Conservation (phyloP, 2,329 filamentous ascomycete species). For the Akanthomyces uredinophilus region DNA sequence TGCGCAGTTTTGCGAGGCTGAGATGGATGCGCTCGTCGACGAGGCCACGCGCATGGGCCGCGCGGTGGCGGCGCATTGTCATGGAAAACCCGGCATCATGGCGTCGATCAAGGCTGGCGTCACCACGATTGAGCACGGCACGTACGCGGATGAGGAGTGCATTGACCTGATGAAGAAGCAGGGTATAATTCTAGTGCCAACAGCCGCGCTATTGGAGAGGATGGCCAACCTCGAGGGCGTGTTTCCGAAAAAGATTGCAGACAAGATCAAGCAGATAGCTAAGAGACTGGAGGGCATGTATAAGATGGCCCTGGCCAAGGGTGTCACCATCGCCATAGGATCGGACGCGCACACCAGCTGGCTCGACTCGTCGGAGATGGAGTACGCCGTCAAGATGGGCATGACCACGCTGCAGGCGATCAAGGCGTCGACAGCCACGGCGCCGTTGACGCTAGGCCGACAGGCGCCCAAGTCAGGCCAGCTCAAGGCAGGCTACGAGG, state of each 20-base stretch:
- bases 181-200: constrained; percentile 33
- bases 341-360: constrained; percentile 33
- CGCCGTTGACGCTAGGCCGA: constrained; percentile 37
- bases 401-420: constrained; percentile 47
- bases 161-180: constrained; percentile 34
- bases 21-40: constrained; percentile 32
- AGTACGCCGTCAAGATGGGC: constrained; percentile 42
- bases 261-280: constrained; percentile 30
- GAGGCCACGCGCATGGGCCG: constrained; percentile 33
- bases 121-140: constrained; percentile 35
- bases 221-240: constrained; percentile 31
- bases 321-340: constrained; percentile 35
- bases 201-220: constrained; percentile 31
- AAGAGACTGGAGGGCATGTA: constrained; percentile 31
- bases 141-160: constrained; percentile 37
- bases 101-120: constrained; percentile 33
- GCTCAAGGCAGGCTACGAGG: constrained; percentile 42
- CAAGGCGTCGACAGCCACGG: constrained; percentile 41
- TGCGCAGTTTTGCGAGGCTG: constrained; percentile 35
- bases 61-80: constrained; percentile 34
- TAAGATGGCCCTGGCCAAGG: constrained; percentile 31
- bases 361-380: constrained; percentile 39
- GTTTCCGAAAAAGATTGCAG: constrained; percentile 27
- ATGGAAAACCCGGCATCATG: constrained; percentile 36
- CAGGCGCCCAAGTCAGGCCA: constrained; percentile 41